Percentiles rank a stretch among this genome's conserved stretches.
Conservation (phyloP, 2,329 filamentous ascomycete species). For the Pseudogymnoascus destructans region DNA sequence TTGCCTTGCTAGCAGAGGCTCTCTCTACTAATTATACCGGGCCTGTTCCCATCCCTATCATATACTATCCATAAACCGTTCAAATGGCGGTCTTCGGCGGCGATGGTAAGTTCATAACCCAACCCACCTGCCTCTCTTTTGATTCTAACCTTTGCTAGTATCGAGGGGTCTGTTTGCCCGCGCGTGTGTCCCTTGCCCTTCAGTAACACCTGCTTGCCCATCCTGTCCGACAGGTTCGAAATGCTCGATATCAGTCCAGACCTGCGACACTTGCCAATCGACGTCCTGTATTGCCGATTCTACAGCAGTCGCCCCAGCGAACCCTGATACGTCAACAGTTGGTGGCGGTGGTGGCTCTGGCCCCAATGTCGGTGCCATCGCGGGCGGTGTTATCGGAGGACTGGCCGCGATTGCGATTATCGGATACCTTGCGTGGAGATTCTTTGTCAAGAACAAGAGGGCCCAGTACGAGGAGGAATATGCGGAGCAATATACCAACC, state of each 20-base stretch:
- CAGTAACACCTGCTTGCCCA: constrained; percentile 43
- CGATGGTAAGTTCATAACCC: not conserved
- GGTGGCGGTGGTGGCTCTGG: constrained; percentile 31
- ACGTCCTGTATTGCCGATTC: constrained; percentile 39
- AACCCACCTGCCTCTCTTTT: not conserved
- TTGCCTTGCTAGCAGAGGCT: not conserved
- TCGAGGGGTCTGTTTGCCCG: constrained; percentile 4
- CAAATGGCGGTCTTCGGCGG: not conserved
- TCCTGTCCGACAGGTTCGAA: constrained; percentile 39
- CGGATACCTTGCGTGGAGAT: constrained; percentile 75
- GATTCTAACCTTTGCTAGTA: not conserved
- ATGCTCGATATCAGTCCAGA: constrained; percentile 45
- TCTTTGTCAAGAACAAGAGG: constrained; percentile 70
- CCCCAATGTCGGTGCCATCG: constrained; percentile 72
- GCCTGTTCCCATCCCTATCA: not conserved
- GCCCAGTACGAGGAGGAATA: constrained; percentile 50
- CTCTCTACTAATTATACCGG: not conserved
- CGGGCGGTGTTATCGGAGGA: constrained; percentile 80
- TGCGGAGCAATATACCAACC: constrained; percentile 34
- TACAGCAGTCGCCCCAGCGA: constrained; percentile 19
- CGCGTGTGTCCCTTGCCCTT: constrained; percentile 31
- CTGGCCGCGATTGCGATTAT: constrained; percentile 59
- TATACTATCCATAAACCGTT: not conserved
- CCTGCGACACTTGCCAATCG: constrained; percentile 46
- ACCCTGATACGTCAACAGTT: constrained; percentile 15